phyloP scores from a whole-genome alignment of 257 asterid genomes.

The Buddleja alternifolia region DNA sequence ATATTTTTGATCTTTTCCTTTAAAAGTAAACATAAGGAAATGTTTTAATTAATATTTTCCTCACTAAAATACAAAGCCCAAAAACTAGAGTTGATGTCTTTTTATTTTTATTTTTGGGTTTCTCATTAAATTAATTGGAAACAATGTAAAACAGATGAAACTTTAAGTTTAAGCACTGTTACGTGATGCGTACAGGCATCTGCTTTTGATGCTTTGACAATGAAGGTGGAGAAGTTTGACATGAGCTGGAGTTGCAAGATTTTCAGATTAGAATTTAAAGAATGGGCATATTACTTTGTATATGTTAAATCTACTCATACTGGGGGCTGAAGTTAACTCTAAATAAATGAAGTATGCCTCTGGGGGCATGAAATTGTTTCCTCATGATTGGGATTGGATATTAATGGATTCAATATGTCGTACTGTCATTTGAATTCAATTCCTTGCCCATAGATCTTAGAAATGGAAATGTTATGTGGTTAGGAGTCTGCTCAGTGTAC shows the following conservation, averaged over 20 bases:
- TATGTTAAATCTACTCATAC: not conserved
- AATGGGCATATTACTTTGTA: not conserved
- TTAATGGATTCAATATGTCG: not conserved
- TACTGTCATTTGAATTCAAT: not conserved
- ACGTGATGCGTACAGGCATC: slow-evolving; percentile 8
- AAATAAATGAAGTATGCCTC: slow-evolving; percentile 5
- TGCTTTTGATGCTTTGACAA: slow-evolving; percentile 21
- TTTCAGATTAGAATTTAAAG: not conserved
- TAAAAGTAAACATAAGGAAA: not conserved
- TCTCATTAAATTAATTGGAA: not conserved
- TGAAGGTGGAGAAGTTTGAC: slow-evolving; percentile 16
- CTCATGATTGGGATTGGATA: not conserved
- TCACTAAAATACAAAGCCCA: no score
- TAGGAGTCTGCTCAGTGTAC: slow-evolving; percentile 3
- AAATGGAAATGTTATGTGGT: not conserved
- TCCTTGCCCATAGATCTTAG: not conserved
- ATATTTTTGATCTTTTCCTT: not conserved
- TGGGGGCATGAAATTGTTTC: not conserved
- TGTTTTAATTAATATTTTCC: no score
- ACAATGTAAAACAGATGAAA: not conserved
- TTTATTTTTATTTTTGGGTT: not conserved
- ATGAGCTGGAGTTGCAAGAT: slow-evolving; percentile 15
- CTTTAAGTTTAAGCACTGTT: slow-evolving; percentile 10
- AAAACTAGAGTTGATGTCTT: not conserved
- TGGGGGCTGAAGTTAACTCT: not conserved